Evolutionary conservation across 2,329 filamentous ascomycete genomes (phyloP), one percentile per base, ranked within the genome.

Genomic region (Acrodontium crateriforme): DNA sequence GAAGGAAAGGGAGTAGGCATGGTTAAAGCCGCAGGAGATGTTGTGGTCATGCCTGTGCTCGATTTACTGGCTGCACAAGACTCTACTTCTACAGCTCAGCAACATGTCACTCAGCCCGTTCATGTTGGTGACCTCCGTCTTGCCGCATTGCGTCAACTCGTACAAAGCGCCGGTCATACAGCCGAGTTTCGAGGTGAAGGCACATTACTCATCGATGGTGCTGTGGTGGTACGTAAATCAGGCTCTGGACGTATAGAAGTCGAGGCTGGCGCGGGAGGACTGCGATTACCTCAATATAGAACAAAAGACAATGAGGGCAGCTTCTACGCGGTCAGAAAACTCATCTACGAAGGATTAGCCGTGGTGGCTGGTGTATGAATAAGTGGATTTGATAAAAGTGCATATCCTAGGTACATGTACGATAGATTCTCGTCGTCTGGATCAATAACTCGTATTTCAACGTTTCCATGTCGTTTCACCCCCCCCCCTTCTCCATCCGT

Each of bases 141-240:
- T 11, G 83, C 87, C 1, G 85, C 95, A 52, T 62, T 98, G 33
- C 69, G 89, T 28, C 76, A 81, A 35, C 69, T 85, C 12, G 81
- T 98, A 73, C 77, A 83, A 45, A 65, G 69, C 9, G 69, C 76
- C 3, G 84, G 85, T 1, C 84, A 94, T 57, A 75, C 72, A 9
- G 87, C 87, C 1, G 89, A 94, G 53, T 94, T 95, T 54, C 69
- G 83, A 27, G 89, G 89, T 27, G 87, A 95, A 55, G 89, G 89
- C 36, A 91, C 79, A 6, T 62, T 98, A 32, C 68, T 98, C 7
- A 77, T 98, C 31, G 87, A 95, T 49, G 80, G 82, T 2, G 71
- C 71, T 7, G 85, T 95, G 5, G 80, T 84, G 3, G 84, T 98
- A 24, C 67, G 82, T 35, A 95, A 98, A 63, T 81, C 78, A 25